Evolutionary conservation across 345 rosid species (phyloP).

Genomic region (Eucalyptus sideroxylon): DNA sequence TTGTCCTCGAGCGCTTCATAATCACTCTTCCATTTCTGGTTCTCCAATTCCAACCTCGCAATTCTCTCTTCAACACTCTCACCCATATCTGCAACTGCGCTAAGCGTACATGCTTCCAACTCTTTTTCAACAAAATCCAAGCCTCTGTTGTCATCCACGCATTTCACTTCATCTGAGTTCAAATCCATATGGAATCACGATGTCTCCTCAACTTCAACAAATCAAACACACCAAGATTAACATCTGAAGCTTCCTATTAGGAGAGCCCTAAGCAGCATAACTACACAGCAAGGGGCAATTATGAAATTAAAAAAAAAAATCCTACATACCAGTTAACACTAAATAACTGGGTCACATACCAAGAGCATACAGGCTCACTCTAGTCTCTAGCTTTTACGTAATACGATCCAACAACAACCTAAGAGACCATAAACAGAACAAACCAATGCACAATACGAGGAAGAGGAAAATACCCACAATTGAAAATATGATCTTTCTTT

Average conservation of each 20-base stretch:
- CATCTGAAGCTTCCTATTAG: not conserved
- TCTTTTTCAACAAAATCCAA: not conserved
- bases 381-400: not conserved
- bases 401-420: not conserved
- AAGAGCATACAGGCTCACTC: not conserved
- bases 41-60: slow-evolving; percentile 26
- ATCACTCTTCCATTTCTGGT: slow-evolving; percentile 8
- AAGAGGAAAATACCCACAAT: not conserved
- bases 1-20: slow-evolving; percentile 17
- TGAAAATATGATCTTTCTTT: not conserved
- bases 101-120: not conserved
- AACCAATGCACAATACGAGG: not conserved
- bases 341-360: not conserved
- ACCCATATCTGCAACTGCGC: not conserved
- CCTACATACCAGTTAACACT: not conserved
- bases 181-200: not conserved
- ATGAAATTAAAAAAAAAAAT: not conserved
- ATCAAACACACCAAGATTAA: not conserved
- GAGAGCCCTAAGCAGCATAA: not conserved
- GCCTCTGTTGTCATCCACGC: not conserved
- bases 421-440: not conserved
- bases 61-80: slow-evolving; percentile 24
- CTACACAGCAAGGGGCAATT: not conserved
- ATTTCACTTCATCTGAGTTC: not conserved
- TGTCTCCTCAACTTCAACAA: not conserved